Evolutionary conservation across 1,284 basidiomycete species (phyloP).

Genomic region (Coniferiporia weirii): DNA sequence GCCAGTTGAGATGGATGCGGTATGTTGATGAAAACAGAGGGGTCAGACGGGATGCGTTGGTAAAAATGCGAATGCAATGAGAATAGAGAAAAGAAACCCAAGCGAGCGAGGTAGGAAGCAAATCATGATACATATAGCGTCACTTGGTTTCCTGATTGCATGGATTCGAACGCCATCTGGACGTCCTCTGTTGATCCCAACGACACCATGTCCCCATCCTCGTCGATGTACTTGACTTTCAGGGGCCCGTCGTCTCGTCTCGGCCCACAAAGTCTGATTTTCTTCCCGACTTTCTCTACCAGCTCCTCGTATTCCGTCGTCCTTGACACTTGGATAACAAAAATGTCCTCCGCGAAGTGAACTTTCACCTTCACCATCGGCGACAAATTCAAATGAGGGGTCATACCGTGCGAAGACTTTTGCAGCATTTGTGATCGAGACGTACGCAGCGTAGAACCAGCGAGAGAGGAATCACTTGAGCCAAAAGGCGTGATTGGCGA

Average conservation of each 20-base stretch:
- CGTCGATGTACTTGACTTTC: constrained; percentile 85
- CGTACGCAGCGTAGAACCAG: constrained; percentile 46
- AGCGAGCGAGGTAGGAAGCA: not conserved
- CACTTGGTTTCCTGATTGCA: constrained; percentile 67
- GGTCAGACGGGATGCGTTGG: not conserved
- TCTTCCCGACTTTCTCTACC: constrained; percentile 86
- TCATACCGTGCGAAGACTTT: constrained; percentile 23
- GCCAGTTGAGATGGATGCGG: constrained; percentile 10
- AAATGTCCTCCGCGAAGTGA: constrained; percentile 85
- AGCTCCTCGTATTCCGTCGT: constrained; percentile 75
- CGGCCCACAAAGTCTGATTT: constrained; percentile 84
- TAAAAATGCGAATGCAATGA: not conserved
- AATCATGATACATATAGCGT: constrained; percentile 53
- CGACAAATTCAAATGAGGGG: constrained; percentile 26
- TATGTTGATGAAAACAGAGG: not conserved
- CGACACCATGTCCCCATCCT: constrained; percentile 85
- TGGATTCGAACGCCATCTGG: constrained; percentile 83
- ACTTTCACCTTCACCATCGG: constrained; percentile 80
- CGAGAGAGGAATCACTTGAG: constrained; percentile 74
- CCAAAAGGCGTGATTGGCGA: constrained; percentile 81
- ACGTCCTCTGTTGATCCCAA: constrained; percentile 86
- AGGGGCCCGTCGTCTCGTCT: constrained; percentile 69
- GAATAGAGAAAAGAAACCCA: constrained; percentile 3
- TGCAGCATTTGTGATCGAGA: constrained; percentile 43
- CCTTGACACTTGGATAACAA: constrained; percentile 84